Conservation (phyloP, 2,329 filamentous ascomycete genomes). For the Chaetothyriales sp. region DNA sequence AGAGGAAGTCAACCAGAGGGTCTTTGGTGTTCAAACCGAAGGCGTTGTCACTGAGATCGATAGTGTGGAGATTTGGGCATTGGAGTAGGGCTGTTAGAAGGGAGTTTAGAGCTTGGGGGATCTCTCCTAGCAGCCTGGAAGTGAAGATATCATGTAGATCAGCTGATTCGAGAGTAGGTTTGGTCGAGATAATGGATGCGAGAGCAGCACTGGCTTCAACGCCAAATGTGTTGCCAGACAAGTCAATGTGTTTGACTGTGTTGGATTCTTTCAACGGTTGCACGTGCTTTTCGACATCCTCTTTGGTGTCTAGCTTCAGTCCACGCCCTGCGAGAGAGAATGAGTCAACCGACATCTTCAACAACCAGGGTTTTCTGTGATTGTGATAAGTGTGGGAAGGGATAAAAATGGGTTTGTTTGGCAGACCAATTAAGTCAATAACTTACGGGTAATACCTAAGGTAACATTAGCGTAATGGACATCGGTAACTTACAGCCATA, state of each 20-base stretch:
- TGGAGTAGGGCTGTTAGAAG: constrained; percentile 77
- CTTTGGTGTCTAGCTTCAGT: constrained; percentile 79
- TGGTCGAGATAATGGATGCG: constrained; percentile 66
- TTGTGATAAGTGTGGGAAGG: too few relatives aligned
- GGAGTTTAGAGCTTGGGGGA: constrained; percentile 72
- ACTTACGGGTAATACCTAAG: too few relatives aligned
- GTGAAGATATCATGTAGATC: constrained; percentile 98
- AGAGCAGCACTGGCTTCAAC: constrained; percentile 75
- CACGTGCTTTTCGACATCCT: constrained; percentile 74
- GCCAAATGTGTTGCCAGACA: constrained; percentile 85
- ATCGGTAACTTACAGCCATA: background rate
- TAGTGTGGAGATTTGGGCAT: constrained; percentile 69
- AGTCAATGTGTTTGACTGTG: constrained; percentile 68
- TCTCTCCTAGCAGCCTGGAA: constrained; percentile 79
- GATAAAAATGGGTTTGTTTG: too few relatives aligned
- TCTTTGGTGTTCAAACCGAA: constrained; percentile 93
- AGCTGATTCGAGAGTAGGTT: constrained; percentile 65
- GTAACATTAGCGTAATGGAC: too few relatives aligned
- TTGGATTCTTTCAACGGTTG: constrained; percentile 54
- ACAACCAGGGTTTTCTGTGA: background rate
- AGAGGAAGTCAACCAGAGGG: constrained; percentile 81
- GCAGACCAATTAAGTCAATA: too few relatives aligned
- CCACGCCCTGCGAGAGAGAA: constrained; percentile 87
- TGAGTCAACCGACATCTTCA: constrained; percentile 24
- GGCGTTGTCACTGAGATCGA: constrained; percentile 95